Evolutionary conservation across 768 basidiomycete species (phyloP).

Genomic region (Mycena galericulata): DNA sequence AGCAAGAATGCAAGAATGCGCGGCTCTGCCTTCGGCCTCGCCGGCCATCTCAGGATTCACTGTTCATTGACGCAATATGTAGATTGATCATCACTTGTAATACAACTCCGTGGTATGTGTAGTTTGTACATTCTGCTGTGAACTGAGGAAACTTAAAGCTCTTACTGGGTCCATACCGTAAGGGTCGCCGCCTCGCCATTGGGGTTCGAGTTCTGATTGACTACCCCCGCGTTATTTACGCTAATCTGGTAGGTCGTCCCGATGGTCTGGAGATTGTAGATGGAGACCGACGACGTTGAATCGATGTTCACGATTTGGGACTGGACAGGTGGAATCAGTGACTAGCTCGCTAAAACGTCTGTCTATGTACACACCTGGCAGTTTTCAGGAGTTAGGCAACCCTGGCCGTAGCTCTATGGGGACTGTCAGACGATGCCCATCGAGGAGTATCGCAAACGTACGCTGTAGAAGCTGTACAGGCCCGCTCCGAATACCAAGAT

Average conservation of each 20-base stretch:
- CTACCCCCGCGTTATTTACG: too few relatives aligned
- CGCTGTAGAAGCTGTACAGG: slow-evolving; percentile 75
- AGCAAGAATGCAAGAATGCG: too few relatives aligned
- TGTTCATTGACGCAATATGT: too few relatives aligned
- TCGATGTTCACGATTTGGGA: slow-evolving; percentile 67
- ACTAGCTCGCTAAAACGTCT: slow-evolving; percentile 35
- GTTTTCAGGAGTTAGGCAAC: slow-evolving; percentile 54
- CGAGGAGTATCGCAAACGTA: neutral
- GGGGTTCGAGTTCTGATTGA: slow-evolving; percentile 60
- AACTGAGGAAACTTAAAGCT: too few relatives aligned
- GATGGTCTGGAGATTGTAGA: slow-evolving; percentile 73
- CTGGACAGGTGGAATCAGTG: neutral
- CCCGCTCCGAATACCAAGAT: slow-evolving; percentile 79
- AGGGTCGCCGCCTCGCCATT: slow-evolving; percentile 69
- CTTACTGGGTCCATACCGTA: slow-evolving; percentile 55
- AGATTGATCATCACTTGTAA: too few relatives aligned
- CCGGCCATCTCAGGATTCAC: too few relatives aligned
- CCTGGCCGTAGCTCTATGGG: slow-evolving; percentile 57
- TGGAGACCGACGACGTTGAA: slow-evolving; percentile 55
- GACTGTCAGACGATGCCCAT: neutral
- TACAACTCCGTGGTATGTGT: too few relatives aligned
- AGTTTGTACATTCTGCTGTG: too few relatives aligned
- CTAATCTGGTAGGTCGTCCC: slow-evolving; percentile 65
- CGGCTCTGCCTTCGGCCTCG: too few relatives aligned
- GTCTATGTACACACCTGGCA: slow-evolving; percentile 72